Evolutionary conservation across 2,329 filamentous ascomycete genomes (phyloP).

Genomic region (Ascochyta rabiei): DNA sequence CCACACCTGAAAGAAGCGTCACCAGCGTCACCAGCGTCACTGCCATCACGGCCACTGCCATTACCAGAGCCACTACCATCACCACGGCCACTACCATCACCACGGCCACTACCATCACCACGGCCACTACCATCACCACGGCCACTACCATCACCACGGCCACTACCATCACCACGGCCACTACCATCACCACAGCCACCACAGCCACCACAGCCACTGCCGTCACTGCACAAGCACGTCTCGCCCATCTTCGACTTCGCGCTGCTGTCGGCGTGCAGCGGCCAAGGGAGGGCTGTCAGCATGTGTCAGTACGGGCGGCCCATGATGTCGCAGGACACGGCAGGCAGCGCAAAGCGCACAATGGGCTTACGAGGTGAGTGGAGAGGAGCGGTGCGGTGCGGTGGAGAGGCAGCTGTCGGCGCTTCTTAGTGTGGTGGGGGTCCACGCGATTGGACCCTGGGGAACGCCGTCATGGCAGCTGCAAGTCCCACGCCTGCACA

Average conservation of each 20-base stretch:
- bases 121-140: neutral
- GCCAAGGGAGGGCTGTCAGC: conserved; percentile 22
- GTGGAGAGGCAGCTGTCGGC: conserved; percentile 1
- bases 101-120: too few relatives aligned
- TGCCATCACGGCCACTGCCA: neutral
- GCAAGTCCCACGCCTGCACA: conserved; percentile 2
- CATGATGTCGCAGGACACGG: conserved; percentile 34
- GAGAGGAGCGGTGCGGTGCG: neutral
- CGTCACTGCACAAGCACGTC: neutral
- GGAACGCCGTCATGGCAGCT: conserved; percentile 31
- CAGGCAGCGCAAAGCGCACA: conserved; percentile 4
- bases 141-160: too few relatives aligned
- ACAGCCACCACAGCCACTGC: neutral
- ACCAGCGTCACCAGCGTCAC: neutral
- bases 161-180: neutral
- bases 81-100: neutral
- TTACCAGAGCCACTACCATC: too few relatives aligned
- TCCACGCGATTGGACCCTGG: conserved; percentile 22
- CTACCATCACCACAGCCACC: neutral
- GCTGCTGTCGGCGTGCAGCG: conserved; percentile 38
- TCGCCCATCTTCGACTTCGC: conserved; percentile 28
- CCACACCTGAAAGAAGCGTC: conserved; percentile 5
- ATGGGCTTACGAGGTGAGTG: conserved; percentile 24
- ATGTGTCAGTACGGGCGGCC: conserved; percentile 42
- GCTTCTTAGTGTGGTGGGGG: conserved; percentile 12